phyloP scores from a whole-genome alignment of 2,329 filamentous ascomycete genomes.

The Sporothrix brasiliensis region DNA sequence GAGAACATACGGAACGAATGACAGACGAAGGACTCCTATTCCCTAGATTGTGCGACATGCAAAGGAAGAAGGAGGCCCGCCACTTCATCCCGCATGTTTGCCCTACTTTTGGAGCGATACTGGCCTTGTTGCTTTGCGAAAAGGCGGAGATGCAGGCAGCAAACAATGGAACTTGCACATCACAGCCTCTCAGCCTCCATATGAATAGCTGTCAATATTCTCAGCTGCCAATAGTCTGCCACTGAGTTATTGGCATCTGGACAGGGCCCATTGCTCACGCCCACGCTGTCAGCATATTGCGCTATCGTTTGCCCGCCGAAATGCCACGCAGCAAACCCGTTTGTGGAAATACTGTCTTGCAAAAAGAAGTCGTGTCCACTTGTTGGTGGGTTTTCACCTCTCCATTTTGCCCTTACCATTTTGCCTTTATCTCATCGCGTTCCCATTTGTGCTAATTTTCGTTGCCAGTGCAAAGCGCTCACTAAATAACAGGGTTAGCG shows the following conservation, averaged over 20 bases:
- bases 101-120: neutral
- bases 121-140: constrained; percentile 9
- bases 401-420: neutral
- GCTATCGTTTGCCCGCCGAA: constrained; percentile 9
- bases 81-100: constrained; percentile 2
- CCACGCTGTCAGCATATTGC: constrained; percentile 3
- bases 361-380: neutral
- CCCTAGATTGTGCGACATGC: neutral
- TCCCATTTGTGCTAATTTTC: neutral
- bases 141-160: neutral
- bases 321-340: constrained; percentile 8
- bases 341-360: neutral
- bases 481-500: neutral
- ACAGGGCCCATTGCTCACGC: neutral
- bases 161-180: no score
- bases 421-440: neutral
- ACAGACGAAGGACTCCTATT: neutral
- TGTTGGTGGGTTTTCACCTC: neutral
- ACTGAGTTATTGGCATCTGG: constrained; percentile 19
- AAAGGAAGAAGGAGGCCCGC: neutral
- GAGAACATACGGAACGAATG: neutral
- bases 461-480: neutral
- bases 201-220: constrained; percentile 2
- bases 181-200: neutral
- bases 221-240: constrained; percentile 14